These are phyloP conservation scores for Rhodotorula graminis DNA, from an alignment of 768 basidiomycete species.

Conservation along the genomic window DNA sequence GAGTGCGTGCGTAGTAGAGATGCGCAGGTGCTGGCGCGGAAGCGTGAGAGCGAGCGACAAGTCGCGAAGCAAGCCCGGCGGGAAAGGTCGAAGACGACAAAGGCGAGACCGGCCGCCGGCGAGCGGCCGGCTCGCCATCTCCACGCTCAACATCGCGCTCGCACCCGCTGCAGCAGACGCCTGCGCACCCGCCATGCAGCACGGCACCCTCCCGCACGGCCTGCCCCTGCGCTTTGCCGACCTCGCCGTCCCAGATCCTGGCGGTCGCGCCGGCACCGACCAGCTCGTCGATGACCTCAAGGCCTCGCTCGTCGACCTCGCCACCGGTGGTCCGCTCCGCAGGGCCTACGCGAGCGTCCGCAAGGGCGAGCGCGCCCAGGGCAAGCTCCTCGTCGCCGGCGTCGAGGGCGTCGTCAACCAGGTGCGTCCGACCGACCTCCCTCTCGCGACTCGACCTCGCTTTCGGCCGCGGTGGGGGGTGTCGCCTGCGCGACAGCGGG, in stretches of 20 bases:
- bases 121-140: too few relatives aligned
- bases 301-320: conserved; percentile 7
- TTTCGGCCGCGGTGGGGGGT: too few relatives aligned
- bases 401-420: conserved; percentile 37
- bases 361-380: background rate
- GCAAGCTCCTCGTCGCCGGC: conserved; percentile 16
- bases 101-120: background rate
- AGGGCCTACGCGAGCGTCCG: background rate
- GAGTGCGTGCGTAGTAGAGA: too few relatives aligned
- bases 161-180: too few relatives aligned
- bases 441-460: background rate
- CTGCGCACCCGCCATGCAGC: background rate
- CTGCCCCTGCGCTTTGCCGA: conserved; percentile 31
- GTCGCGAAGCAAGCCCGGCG: too few relatives aligned
- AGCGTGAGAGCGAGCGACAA: too few relatives aligned
- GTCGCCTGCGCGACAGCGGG: too few relatives aligned
- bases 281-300: conserved; percentile 24
- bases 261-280: conserved; percentile 18
- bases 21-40: too few relatives aligned
- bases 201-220: conserved; percentile 9
- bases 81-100: background rate
- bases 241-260: conserved; percentile 24
- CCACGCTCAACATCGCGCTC: too few relatives aligned
- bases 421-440: conserved; percentile 6
- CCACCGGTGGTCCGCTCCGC: conserved; percentile 20